Base-by-base conservation (phyloP, 768 basidiomycete genomes). In the Collybia mongolica region DNA sequence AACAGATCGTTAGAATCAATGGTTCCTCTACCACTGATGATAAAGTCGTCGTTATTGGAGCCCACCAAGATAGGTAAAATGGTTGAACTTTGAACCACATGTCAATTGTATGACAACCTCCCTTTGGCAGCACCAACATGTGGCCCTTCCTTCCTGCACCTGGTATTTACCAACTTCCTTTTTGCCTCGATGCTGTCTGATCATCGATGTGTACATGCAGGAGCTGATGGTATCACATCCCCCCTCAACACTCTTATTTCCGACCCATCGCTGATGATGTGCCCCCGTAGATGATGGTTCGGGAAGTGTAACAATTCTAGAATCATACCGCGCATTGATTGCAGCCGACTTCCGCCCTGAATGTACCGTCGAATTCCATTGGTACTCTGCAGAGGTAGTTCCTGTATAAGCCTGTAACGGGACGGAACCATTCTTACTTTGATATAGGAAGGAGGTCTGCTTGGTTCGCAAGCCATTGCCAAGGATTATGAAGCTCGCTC, bases 391-490 rank as follows among this genome's bases (percentile, higher is more conserved):
- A 38, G 88, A 90, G 73, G 88, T 82, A 66, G 43, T 64, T 43
- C 52, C 11, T 50, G 44, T 12, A 40, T 39, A 20, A 49, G 17
- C 49, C 20, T 42, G 56, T 50, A 54, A 39, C 52, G 53, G n/a
- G n/a, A n/a, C 40, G 51, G 42, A 41, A 40, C 22, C 42, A 22
- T 38, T 36, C 40, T 58, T n/a, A 51, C 40, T 28, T 36, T 52
- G 36, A 41, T 54, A n/a, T 56, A 89, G 89, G 90, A 92, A 71
- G 87, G 82, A 44, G 91, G 91, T 11, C 79, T 93, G 32, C 81
- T 93, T 46, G 94, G 94, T 36, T 93, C 90, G 32, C 93, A 95
- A 68, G 94, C 93, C 15, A 80, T 98, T 44, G 93, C 93, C 32
- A 73, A 76, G 57, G 77, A 80, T 52, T 97, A 96, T 62, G 82